Conservation (phyloP, 805 yeast genomes). For the Pichia thaimueangensis region DNA sequence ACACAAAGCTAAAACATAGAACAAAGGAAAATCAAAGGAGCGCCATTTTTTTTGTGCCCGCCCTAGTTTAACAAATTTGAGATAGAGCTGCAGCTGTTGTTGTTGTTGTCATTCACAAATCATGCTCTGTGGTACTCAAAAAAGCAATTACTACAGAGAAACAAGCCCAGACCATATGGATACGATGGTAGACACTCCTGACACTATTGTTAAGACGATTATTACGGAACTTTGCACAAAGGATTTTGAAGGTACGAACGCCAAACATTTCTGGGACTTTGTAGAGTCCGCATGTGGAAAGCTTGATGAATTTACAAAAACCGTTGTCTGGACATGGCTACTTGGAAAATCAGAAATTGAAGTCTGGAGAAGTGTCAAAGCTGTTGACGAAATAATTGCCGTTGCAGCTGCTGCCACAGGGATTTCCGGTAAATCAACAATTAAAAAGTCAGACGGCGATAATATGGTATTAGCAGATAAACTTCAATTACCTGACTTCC, state of each 20-base stretch:
- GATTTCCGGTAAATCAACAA: not conserved
- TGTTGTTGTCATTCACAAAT: no score
- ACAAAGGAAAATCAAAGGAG: no score
- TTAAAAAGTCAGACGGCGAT: not conserved
- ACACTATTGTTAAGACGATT: slow-evolving; percentile 28
- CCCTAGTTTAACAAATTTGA: no score
- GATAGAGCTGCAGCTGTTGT: no score
- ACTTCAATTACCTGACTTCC: slow-evolving; percentile 1
- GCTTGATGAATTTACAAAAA: slow-evolving; percentile 29
- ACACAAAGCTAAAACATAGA: no score
- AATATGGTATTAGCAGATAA: not conserved
- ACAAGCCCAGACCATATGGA: no score
- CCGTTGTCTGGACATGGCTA: slow-evolving; percentile 35
- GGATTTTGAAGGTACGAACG: slow-evolving; percentile 29
- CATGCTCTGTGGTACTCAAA: no score
- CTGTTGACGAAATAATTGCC: not conserved
- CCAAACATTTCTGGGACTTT: slow-evolving; percentile 31
- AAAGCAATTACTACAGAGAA: no score
- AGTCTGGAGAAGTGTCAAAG: slow-evolving; percentile 10
- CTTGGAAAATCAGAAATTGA: slow-evolving; percentile 23
- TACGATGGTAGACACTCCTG: slow-evolving; percentile 27
- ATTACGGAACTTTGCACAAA: slow-evolving; percentile 32
- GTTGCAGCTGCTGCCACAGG: not conserved
- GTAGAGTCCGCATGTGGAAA: slow-evolving; percentile 13
- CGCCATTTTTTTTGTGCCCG: no score